Percentiles rank a stretch among this genome's conserved stretches.
phyloP scores from a whole-genome alignment of 2,329 filamentous ascomycete species.

The Fusarium solani-melongenae region DNA sequence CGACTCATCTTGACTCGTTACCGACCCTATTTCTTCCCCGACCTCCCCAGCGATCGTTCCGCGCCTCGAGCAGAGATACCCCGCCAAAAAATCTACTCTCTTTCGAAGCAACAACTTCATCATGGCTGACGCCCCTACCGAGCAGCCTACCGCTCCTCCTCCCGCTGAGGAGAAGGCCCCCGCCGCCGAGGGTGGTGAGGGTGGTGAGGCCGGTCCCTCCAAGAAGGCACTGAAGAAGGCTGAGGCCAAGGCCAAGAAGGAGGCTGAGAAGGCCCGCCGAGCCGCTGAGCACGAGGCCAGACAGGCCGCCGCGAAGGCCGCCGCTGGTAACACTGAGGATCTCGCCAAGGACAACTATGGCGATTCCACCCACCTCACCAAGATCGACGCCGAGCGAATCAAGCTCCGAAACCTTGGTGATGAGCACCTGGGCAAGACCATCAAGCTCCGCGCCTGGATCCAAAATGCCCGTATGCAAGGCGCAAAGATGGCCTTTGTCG shows the following conservation, averaged over 20 bases:
- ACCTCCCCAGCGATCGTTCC: conserved; percentile 1
- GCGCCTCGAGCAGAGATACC: conserved; percentile 8
- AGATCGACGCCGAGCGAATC: conserved; percentile 66
- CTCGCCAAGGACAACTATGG: conserved; percentile 84
- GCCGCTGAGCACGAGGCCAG: conserved; percentile 81
- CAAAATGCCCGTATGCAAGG: conserved; percentile 90
- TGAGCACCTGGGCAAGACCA: conserved; percentile 73
- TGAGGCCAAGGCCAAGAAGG: conserved; percentile 87
- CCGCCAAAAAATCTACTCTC: not conserved
- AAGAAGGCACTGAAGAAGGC: conserved; percentile 87
- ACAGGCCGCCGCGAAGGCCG: conserved; percentile 74
- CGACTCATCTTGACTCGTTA: conserved; percentile 7
- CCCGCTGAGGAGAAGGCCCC: conserved; percentile 31
- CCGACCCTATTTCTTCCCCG: conserved; percentile 9
- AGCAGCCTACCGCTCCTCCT: conserved; percentile 26
- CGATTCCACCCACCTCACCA: conserved; percentile 68
- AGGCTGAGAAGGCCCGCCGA: conserved; percentile 80
- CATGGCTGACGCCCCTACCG: conserved; percentile 39
- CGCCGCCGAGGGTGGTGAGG: conserved; percentile 29
- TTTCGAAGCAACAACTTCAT: conserved; percentile 6
- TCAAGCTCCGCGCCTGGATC: conserved; percentile 83
- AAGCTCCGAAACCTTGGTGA: conserved; percentile 74
- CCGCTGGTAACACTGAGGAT: conserved; percentile 74
- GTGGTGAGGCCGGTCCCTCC: conserved; percentile 35
- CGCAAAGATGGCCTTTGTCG: conserved; percentile 91